phyloP scores from a whole-genome alignment of 805 yeast species.

The Candida ficus region DNA sequence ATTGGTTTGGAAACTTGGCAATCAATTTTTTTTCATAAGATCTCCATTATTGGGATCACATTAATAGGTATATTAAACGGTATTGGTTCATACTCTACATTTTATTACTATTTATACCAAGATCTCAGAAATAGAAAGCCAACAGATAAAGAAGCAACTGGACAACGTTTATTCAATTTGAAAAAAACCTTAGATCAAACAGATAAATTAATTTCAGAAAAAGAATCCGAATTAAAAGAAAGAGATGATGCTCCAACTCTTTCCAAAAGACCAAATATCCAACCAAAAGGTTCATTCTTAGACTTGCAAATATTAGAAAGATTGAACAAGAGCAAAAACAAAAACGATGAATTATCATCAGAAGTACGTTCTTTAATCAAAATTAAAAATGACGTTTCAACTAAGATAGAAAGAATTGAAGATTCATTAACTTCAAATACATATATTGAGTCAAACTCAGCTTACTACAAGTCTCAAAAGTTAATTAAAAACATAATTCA shows the following conservation, averaged over 20 bases:
- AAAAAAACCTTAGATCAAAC: slow-evolving; percentile 16
- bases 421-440: slow-evolving; percentile 2
- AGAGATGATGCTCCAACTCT: slow-evolving; percentile 5
- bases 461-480: slow-evolving; percentile 1
- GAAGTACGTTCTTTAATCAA: slow-evolving; percentile 19
- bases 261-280: slow-evolving; percentile 16
- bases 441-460: neutral
- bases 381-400: slow-evolving; percentile 21
- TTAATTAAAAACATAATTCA: neutral
- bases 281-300: slow-evolving; percentile 20
- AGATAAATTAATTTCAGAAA: slow-evolving; percentile 16
- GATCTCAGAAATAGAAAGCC: slow-evolving; percentile 1
- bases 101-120: slow-evolving; percentile 21
- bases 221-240: slow-evolving; percentile 12
- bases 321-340: slow-evolving; percentile 6
- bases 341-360: slow-evolving; percentile 7
- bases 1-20: slow-evolving; percentile 6
- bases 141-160: slow-evolving; percentile 1
- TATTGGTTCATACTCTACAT: slow-evolving; percentile 24
- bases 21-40: slow-evolving; percentile 15
- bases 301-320: slow-evolving; percentile 12
- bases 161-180: slow-evolving; percentile 10
- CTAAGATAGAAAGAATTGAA: slow-evolving; percentile 16
- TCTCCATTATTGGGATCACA: slow-evolving; percentile 24
- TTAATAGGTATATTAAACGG: slow-evolving; percentile 24